Evolutionary conservation across 2,329 filamentous ascomycete genomes (phyloP).

Genomic region (Davidsoniella eucalypti): DNA sequence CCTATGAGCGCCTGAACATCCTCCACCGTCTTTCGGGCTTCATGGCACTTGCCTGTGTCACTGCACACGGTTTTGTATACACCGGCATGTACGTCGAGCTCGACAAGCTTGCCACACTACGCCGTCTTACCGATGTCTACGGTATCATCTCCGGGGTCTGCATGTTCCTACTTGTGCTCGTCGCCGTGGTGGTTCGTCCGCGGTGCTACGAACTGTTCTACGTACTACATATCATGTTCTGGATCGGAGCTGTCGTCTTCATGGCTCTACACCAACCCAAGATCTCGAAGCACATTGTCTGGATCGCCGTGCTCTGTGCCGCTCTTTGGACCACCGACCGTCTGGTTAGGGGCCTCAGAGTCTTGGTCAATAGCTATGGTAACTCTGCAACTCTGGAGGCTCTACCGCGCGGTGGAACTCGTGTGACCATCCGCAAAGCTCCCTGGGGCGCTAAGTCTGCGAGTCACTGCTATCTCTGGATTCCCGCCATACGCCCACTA

Average conservation of each 20-base stretch:
- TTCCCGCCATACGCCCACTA: slow-evolving; percentile 37
- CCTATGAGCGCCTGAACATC: slow-evolving; percentile 42
- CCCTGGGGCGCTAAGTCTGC: slow-evolving; percentile 32
- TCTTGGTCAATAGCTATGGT: slow-evolving; percentile 29
- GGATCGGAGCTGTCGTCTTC: slow-evolving; percentile 30
- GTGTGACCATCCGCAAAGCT: slow-evolving; percentile 35
- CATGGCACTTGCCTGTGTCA: slow-evolving; percentile 27
- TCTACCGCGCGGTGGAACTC: slow-evolving; percentile 36
- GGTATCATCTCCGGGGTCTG: slow-evolving; percentile 32
- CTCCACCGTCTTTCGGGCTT: slow-evolving; percentile 38
- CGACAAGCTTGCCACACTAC: slow-evolving; percentile 19
- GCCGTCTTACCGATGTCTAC: slow-evolving; percentile 25
- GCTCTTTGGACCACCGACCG: slow-evolving; percentile 36
- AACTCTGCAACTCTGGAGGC: slow-evolving; percentile 37
- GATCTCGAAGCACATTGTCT: slow-evolving; percentile 24
- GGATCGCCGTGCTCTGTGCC: slow-evolving; percentile 26
- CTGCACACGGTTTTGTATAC: slow-evolving; percentile 31
- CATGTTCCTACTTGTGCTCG: slow-evolving; percentile 26
- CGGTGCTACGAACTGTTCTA: slow-evolving; percentile 42
- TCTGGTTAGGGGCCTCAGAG: slow-evolving; percentile 27
- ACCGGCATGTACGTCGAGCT: slow-evolving; percentile 23
- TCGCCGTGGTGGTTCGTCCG: slow-evolving; percentile 27
- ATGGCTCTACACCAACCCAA: slow-evolving; percentile 36
- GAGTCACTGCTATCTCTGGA: slow-evolving; percentile 48
- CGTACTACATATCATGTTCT: slow-evolving; percentile 33